These are phyloP conservation scores for Graphilbum sp. DNA, from an alignment of 2,329 filamentous ascomycete species.

Conservation along the genomic window DNA sequence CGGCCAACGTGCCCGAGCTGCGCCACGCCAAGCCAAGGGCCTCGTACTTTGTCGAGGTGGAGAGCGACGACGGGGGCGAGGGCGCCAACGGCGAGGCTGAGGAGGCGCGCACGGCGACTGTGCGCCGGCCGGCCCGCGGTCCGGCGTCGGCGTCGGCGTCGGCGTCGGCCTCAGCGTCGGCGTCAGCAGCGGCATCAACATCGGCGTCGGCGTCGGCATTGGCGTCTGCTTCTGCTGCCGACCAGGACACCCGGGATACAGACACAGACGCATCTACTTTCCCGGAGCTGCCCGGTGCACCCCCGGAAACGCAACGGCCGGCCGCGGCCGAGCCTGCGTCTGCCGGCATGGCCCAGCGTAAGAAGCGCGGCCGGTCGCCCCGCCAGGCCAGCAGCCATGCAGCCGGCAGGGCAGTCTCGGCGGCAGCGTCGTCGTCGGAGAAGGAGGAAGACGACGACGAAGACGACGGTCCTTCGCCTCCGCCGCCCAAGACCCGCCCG, in stretches of 20 bases:
- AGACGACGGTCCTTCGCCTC: no score
- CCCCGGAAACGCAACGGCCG: neutral
- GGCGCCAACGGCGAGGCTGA: slow-evolving; percentile 15
- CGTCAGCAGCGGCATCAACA: no score
- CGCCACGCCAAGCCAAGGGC: slow-evolving; percentile 6
- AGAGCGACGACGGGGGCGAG: slow-evolving; percentile 3
- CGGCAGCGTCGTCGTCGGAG: neutral
- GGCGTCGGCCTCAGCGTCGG: no score
- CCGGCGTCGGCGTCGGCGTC: no score
- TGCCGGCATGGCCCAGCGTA: neutral
- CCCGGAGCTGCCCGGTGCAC: neutral
- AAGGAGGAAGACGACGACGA: no score
- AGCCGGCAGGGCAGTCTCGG: no score
- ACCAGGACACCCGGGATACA: no score
- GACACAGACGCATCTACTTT: no score
- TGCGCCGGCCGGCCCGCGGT: no score
- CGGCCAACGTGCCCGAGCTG: slow-evolving; percentile 5
- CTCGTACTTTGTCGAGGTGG: slow-evolving; percentile 4
- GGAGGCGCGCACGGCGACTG: neutral
- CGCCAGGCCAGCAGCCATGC: neutral
- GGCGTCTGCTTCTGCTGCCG: no score
- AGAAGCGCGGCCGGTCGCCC: neutral
- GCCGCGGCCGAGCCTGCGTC: neutral
- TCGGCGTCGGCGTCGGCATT: no score
- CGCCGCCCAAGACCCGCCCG: no score